These are phyloP conservation scores for Fusarium concolor DNA, from an alignment of 2,329 filamentous ascomycete species.

Conservation along the genomic window DNA sequence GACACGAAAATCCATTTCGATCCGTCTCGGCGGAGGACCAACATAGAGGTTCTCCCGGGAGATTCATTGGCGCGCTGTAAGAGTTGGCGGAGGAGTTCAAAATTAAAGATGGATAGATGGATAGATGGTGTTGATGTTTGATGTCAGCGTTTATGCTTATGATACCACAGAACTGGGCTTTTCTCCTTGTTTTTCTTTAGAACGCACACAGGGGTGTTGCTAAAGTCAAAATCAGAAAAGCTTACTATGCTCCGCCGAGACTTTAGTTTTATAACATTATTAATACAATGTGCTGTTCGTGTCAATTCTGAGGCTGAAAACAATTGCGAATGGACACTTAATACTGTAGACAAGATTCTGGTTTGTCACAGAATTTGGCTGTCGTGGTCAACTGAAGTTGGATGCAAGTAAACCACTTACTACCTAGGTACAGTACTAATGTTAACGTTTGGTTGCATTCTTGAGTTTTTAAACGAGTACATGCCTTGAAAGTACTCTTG, in stretches of 20 bases:
- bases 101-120: conserved; percentile 32
- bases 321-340: neutral
- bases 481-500: conserved; percentile 18
- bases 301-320: neutral
- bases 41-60: conserved; percentile 22
- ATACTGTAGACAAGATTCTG: too few relatives aligned
- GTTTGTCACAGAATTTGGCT: neutral
- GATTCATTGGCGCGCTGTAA: conserved; percentile 33
- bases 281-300: conserved; percentile 35
- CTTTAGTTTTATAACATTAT: conserved; percentile 38
- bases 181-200: conserved; percentile 33
- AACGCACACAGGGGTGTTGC: conserved; percentile 33
- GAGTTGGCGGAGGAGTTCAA: neutral
- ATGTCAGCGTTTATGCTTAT: conserved; percentile 44
- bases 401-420: neutral
- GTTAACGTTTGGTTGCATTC: conserved; percentile 1
- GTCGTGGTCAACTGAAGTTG: neutral
- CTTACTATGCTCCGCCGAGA: conserved; percentile 41
- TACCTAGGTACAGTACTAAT: neutral
- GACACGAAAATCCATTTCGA: conserved; percentile 30
- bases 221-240: conserved; percentile 38
- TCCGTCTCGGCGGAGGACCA: conserved; percentile 31
- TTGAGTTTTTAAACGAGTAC: conserved; percentile 15
- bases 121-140: conserved; percentile 40
- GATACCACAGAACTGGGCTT: conserved; percentile 40